Evolutionary conservation across 2,329 filamentous ascomycete species (phyloP).

Genomic region (Elsinoe arachidis): DNA sequence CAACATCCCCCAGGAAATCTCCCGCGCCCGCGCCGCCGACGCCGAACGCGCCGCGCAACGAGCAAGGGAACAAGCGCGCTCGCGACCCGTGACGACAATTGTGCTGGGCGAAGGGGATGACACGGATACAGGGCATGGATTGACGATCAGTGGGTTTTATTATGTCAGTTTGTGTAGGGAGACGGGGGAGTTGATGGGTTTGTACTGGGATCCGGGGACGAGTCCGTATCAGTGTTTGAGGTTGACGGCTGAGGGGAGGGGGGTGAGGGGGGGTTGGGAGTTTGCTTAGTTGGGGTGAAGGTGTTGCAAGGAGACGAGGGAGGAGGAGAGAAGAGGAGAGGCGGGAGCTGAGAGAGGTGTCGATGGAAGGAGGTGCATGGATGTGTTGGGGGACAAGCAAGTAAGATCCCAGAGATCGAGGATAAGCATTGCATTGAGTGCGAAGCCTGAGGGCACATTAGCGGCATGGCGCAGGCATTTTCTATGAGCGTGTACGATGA

Average conservation of each 20-base stretch:
- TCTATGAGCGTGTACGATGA: too few relatives aligned
- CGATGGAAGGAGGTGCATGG: background rate
- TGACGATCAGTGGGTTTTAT: slow-evolving; percentile 49
- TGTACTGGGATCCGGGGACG: slow-evolving; percentile 48
- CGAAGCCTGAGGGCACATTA: too few relatives aligned
- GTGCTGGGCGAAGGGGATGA: slow-evolving; percentile 18
- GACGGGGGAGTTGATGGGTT: slow-evolving; percentile 41
- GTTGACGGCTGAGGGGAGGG: slow-evolving; percentile 31
- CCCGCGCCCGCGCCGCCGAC: background rate
- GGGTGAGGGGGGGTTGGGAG: slow-evolving; percentile 31
- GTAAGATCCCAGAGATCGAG: too few relatives aligned
- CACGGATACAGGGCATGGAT: slow-evolving; percentile 33
- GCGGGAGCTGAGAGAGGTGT: background rate
- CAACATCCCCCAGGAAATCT: slow-evolving; percentile 1
- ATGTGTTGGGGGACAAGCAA: background rate
- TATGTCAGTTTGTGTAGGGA: slow-evolving; percentile 41
- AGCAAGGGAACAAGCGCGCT: background rate
- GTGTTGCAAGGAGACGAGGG: background rate
- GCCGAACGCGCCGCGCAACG: background rate
- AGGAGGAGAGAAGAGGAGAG: background rate
- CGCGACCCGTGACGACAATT: slow-evolving; percentile 6
- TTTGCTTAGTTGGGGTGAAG: slow-evolving; percentile 25
- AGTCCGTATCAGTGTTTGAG: slow-evolving; percentile 46
- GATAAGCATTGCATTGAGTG: too few relatives aligned
- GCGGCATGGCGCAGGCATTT: too few relatives aligned